Conservation (phyloP, 2,329 filamentous ascomycete genomes). For the Exophiala lecanii-corni region DNA sequence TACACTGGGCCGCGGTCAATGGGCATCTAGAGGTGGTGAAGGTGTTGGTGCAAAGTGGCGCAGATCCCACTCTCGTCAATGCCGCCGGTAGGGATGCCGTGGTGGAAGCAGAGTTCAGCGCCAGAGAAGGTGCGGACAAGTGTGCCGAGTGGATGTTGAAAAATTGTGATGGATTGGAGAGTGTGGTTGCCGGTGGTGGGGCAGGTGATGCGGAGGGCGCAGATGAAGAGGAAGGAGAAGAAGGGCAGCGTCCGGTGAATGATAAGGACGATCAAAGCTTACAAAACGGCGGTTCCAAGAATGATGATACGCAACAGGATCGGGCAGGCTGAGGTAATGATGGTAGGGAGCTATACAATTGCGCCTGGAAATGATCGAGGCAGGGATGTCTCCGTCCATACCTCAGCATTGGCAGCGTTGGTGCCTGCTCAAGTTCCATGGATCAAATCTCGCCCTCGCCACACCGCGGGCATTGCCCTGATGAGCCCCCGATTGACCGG, state of each 20-base stretch:
- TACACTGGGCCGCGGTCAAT: constrained; percentile 92
- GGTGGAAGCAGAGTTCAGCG: constrained; percentile 62
- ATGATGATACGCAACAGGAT: too few species aligned
- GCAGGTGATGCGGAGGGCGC: constrained; percentile 15
- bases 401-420: too few species aligned
- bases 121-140: constrained; percentile 16
- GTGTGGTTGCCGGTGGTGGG: constrained; percentile 11
- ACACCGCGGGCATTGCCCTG: too few species aligned
- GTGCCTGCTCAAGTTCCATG: too few species aligned
- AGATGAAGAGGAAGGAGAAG: constrained; percentile 7
- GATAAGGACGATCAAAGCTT: neutral
- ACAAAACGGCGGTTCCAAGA: too few species aligned
- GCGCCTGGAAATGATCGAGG: too few species aligned
- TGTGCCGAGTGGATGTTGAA: constrained; percentile 28
- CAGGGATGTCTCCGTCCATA: too few species aligned
- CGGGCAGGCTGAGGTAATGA: too few species aligned
- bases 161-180: constrained; percentile 25
- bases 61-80: constrained; percentile 74
- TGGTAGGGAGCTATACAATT: too few species aligned
- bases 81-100: constrained; percentile 76
- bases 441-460: too few species aligned
- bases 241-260: neutral
- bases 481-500: too few species aligned
- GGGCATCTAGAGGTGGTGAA: constrained; percentile 79
- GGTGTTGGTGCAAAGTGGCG: constrained; percentile 68